phyloP scores from a whole-genome alignment of 257 asterid species.

The Solanum sparsipilum region DNA sequence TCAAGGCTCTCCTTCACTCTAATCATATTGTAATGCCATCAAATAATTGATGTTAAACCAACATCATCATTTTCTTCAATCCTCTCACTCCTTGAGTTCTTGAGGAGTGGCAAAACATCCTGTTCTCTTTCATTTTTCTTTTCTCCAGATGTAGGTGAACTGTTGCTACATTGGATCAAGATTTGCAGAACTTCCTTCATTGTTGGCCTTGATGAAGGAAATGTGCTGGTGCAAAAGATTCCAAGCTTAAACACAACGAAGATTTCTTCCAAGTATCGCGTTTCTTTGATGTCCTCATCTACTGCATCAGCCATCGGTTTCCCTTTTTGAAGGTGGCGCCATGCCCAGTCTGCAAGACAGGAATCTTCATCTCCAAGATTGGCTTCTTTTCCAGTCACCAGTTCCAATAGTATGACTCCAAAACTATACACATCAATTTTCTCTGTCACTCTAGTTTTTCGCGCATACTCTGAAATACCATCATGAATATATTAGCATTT shows the following conservation, averaged over 20 bases:
- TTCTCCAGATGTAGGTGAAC: slow-evolving; percentile 8
- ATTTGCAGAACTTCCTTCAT: slow-evolving; percentile 62
- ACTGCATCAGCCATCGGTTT: slow-evolving; percentile 27
- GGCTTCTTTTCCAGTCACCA: slow-evolving; percentile 70
- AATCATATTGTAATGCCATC: not conserved
- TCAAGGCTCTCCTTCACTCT: not conserved
- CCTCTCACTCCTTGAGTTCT: slow-evolving; percentile 16
- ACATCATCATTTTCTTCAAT: slow-evolving; percentile 14
- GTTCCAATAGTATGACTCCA: slow-evolving; percentile 77
- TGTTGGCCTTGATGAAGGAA: slow-evolving; percentile 63
- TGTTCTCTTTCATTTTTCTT: slow-evolving; percentile 27
- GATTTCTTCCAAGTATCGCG: slow-evolving; percentile 43
- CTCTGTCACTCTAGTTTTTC: slow-evolving; percentile 60
- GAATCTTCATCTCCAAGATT: slow-evolving; percentile 56
- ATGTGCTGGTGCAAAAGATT: slow-evolving; percentile 45
- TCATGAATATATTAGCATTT: not conserved
- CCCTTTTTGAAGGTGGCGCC: slow-evolving; percentile 47
- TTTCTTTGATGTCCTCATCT: slow-evolving; percentile 56
- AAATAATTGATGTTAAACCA: slow-evolving; percentile 22
- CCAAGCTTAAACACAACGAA: slow-evolving; percentile 56
- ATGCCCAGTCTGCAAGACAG: slow-evolving; percentile 75
- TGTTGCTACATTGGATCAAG: slow-evolving; percentile 31
- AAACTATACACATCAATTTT: slow-evolving; percentile 85
- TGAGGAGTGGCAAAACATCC: slow-evolving; percentile 62
- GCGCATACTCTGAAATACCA: slow-evolving; percentile 53